Percentiles rank a stretch among this genome's conserved stretches.
Evolutionary conservation across 2,329 filamentous ascomycete species (phyloP).

Genomic region (Alternaria atra): DNA sequence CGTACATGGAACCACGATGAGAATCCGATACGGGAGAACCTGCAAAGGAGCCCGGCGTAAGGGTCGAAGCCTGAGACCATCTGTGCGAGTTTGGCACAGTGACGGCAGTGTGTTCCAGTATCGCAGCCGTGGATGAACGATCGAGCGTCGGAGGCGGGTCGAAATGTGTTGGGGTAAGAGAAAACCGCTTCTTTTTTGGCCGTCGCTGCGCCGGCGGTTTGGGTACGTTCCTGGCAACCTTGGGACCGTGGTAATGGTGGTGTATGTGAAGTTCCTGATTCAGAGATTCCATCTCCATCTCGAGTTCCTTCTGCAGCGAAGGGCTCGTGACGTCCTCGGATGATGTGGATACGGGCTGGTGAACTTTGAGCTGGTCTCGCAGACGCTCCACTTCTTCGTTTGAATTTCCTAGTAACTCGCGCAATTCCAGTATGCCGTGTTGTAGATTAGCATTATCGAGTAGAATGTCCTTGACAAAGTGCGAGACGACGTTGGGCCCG

Average conservation of each 20-base stretch:
- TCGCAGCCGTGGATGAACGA: conserved; percentile 62
- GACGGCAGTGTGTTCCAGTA: conserved; percentile 70
- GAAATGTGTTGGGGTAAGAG: conserved; percentile 64
- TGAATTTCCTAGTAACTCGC: conserved; percentile 88
- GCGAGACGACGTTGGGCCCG: conserved; percentile 80
- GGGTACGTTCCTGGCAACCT: conserved; percentile 53
- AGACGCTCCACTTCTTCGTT: conserved; percentile 93
- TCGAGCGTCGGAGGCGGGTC: conserved; percentile 53
- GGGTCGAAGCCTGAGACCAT: conserved; percentile 73
- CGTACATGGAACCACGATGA: conserved; percentile 77
- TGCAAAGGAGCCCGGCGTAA: conserved; percentile 75
- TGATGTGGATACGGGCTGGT: conserved; percentile 69
- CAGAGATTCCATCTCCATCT: conserved; percentile 43
- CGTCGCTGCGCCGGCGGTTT: conserved; percentile 61
- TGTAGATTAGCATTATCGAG: conserved; percentile 96
- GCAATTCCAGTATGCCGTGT: conserved; percentile 86
- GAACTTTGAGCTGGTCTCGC: conserved; percentile 79
- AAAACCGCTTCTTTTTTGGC: conserved; percentile 75
- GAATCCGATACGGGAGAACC: conserved; percentile 82
- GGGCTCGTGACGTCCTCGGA: conserved; percentile 41
- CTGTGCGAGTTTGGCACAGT: conserved; percentile 65
- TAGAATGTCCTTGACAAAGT: conserved; percentile 94
- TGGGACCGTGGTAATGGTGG: conserved; percentile 81
- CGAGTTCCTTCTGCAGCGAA: conserved; percentile 77
- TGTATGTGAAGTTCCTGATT: conserved; percentile 82